phyloP scores from a whole-genome alignment of 768 basidiomycete species.

The Piloderma croceum region DNA sequence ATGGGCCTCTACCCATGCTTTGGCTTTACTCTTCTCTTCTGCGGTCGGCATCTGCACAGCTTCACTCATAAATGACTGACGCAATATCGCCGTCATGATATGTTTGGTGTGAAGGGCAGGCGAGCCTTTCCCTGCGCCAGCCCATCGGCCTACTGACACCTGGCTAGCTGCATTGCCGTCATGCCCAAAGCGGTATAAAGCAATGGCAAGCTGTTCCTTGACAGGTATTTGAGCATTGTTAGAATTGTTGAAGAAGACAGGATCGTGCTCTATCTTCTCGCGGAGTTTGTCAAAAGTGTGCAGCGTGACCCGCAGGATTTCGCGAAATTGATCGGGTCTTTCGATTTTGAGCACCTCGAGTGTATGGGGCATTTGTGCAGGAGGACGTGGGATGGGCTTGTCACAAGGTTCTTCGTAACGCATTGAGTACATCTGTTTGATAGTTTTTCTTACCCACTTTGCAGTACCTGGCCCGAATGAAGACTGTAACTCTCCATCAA shows the following conservation, averaged over 20 bases:
- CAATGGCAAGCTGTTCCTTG: constrained; percentile 13
- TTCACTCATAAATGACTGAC: constrained; percentile 16
- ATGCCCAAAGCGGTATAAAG: constrained; percentile 18
- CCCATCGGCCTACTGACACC: constrained; percentile 20
- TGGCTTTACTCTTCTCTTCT: constrained; percentile 20
- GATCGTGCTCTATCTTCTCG: constrained; percentile 8
- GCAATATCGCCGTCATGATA: constrained; percentile 22
- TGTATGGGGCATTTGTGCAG: no score
- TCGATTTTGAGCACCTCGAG: constrained; percentile 16
- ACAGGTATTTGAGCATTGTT: constrained; percentile 11
- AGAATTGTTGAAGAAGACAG: constrained; percentile 15
- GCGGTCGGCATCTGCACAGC: constrained; percentile 25
- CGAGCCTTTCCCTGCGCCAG: constrained; percentile 17
- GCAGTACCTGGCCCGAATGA: no score
- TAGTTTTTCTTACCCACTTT: no score
- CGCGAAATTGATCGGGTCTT: constrained; percentile 25
- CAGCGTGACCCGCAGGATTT: constrained; percentile 25
- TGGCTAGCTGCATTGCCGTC: constrained; percentile 16
- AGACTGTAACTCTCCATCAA: no score
- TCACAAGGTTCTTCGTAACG: no score
- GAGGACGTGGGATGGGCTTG: no score
- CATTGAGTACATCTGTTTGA: no score
- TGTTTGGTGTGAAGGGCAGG: constrained; percentile 13
- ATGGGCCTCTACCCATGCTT: constrained; percentile 17
- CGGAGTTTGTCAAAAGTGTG: constrained; percentile 31